A percentile compares a stretch with the other conserved stretches of the same genome.
Evolutionary conservation across 2,329 filamentous ascomycete species (phyloP).

Genomic region (Lecanicillium sp.): DNA sequence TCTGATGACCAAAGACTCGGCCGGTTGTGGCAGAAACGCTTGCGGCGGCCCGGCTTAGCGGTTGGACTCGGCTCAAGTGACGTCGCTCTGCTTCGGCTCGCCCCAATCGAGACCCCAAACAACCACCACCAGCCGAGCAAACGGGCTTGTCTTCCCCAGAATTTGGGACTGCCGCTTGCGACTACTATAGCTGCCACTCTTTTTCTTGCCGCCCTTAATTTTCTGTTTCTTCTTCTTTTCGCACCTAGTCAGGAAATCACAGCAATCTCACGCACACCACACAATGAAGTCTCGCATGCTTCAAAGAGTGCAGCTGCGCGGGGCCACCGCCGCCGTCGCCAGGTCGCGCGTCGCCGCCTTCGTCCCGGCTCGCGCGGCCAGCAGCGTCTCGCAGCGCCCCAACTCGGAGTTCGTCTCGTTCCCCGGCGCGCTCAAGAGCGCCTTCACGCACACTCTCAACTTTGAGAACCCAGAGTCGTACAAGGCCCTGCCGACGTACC

Average conservation of each 20-base stretch:
- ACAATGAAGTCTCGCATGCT: slow-evolving; percentile 31
- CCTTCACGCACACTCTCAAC: slow-evolving; percentile 73
- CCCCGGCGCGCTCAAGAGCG: slow-evolving; percentile 90
- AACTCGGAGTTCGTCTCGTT: slow-evolving; percentile 61
- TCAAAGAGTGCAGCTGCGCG: slow-evolving; percentile 23
- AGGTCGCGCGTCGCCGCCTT: slow-evolving; percentile 16
- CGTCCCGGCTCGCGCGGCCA: slow-evolving; percentile 31
- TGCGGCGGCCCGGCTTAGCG: slow-evolving; percentile 14
- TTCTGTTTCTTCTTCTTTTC: neutral
- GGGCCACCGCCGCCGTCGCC: slow-evolving; percentile 19
- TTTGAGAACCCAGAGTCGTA: slow-evolving; percentile 71
- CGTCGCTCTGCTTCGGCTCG: slow-evolving; percentile 18
- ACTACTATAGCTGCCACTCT: neutral
- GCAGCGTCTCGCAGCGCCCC: slow-evolving; percentile 50
- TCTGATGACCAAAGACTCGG: neutral
- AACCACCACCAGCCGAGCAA: slow-evolving; percentile 13
- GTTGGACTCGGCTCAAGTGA: slow-evolving; percentile 32
- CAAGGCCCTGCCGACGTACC: slow-evolving; percentile 81
- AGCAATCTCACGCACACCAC: neutral
- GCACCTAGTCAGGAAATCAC: neutral
- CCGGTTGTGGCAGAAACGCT: neutral
- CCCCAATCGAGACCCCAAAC: slow-evolving; percentile 6
- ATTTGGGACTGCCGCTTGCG: slow-evolving; percentile 4
- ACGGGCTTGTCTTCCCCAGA: slow-evolving; percentile 2
- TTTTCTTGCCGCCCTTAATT: neutral